These are phyloP conservation scores for Keithomyces neogunnii DNA, from an alignment of 2,329 filamentous ascomycete species.

Conservation along the genomic window DNA sequence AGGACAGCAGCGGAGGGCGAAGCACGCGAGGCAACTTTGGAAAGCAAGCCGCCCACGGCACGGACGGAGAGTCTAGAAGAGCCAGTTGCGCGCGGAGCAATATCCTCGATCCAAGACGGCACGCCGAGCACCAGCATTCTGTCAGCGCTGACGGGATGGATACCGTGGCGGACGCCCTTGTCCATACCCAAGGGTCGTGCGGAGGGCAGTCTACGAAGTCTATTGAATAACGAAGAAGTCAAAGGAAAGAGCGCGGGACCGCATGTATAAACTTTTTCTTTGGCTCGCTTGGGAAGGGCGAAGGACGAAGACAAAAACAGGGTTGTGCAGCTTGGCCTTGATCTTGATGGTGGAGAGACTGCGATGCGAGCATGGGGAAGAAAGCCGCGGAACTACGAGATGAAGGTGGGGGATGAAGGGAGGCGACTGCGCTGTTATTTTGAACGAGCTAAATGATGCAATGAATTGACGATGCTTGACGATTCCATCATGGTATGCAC, in stretches of 20 bases:
- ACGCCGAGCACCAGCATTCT: constrained; percentile 23
- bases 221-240: neutral
- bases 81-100: constrained; percentile 17
- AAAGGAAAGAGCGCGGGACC: constrained; percentile 1
- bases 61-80: constrained; percentile 17
- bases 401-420: too few species aligned
- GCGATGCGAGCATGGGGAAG: too few species aligned
- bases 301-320: too few species aligned
- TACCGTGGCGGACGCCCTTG: constrained; percentile 30
- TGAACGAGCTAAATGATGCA: too few species aligned
- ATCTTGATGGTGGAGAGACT: too few species aligned
- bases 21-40: constrained; percentile 13
- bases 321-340: too few species aligned
- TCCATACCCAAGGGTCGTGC: neutral
- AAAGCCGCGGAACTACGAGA: too few species aligned
- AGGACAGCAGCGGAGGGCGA: constrained; percentile 24
- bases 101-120: constrained; percentile 15
- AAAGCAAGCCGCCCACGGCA: constrained; percentile 1
- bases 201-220: constrained; percentile 4
- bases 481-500: too few species aligned
- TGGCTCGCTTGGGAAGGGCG: too few species aligned
- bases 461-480: too few species aligned
- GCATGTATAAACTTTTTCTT: neutral
- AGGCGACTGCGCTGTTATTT: too few species aligned
- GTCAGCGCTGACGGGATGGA: constrained; percentile 35